These are phyloP conservation scores for Monascus ruber DNA, from an alignment of 2,329 filamentous ascomycete species.

Conservation along the genomic window DNA sequence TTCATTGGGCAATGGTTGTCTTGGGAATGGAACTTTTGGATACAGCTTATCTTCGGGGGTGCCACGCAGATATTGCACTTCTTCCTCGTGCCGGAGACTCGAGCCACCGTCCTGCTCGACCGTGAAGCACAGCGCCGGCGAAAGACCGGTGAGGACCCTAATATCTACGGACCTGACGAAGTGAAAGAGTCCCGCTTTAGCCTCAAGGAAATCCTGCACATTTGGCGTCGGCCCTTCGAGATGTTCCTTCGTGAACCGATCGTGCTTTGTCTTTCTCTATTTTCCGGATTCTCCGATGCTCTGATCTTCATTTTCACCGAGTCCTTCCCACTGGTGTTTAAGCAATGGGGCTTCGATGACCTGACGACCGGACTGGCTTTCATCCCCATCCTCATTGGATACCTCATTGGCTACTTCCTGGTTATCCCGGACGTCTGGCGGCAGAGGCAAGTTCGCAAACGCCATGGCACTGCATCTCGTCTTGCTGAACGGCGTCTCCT, in stretches of 20 bases:
- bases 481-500: slow-evolving; percentile 54
- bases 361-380: slow-evolving; percentile 50
- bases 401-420: slow-evolving; percentile 48
- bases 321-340: slow-evolving; percentile 56
- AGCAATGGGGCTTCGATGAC: slow-evolving; percentile 52
- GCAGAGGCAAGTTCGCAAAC: slow-evolving; percentile 27
- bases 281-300: slow-evolving; percentile 62
- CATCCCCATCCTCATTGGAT: slow-evolving; percentile 55
- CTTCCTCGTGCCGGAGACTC: slow-evolving; percentile 51
- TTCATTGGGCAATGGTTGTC: slow-evolving; percentile 43
- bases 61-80: slow-evolving; percentile 41
- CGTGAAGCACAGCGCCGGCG: slow-evolving; percentile 46
- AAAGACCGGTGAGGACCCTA: slow-evolving; percentile 39
- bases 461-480: slow-evolving; percentile 37
- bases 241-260: slow-evolving; percentile 69
- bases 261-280: slow-evolving; percentile 56
- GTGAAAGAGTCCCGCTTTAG: slow-evolving; percentile 39
- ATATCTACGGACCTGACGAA: slow-evolving; percentile 57
- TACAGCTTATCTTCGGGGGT: slow-evolving; percentile 47
- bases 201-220: slow-evolving; percentile 20
- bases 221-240: slow-evolving; percentile 55
- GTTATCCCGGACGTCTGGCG: slow-evolving; percentile 45
- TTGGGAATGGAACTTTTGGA: slow-evolving; percentile 54
- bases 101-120: slow-evolving; percentile 46
- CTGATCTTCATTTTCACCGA: slow-evolving; percentile 71